These are phyloP conservation scores for Acanthamoeba triangularis DNA, from an alignment of 208 protist genomes.

Conservation along the genomic window DNA sequence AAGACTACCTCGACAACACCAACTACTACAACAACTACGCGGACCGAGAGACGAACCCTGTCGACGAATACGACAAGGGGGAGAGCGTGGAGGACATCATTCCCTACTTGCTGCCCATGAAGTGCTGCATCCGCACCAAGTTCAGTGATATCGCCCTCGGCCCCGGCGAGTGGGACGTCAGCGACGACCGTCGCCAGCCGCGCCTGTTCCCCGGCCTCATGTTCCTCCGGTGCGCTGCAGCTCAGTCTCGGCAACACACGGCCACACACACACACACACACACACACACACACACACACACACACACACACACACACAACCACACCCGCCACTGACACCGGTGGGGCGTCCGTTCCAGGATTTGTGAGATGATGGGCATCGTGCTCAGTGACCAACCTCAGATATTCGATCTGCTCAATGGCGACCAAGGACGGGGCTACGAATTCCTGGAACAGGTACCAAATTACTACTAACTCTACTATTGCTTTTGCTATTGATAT, in stretches of 20 bases:
- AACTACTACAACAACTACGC: not conserved
- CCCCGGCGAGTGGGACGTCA: not conserved
- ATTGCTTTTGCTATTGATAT: not conserved
- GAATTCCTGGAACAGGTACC: conserved; percentile 43
- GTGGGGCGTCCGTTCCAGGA: conserved; percentile 3
- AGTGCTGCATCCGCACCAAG: conserved; percentile 29
- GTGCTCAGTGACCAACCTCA: not conserved
- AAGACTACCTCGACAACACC: not conserved
- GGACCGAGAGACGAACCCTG: not conserved
- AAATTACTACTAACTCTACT: no score
- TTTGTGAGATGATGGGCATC: conserved; percentile 63
- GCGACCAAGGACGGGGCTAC: not conserved
- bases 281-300: no score
- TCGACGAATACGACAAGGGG: conserved; percentile 8
- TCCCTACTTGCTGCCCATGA: conserved; percentile 19
- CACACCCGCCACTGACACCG: no score
- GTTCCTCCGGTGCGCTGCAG: not conserved
- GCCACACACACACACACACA: no score
- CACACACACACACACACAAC: no score
- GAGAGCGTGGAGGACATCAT: conserved; percentile 29
- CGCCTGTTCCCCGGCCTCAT: conserved; percentile 10
- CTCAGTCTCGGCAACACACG: no score
- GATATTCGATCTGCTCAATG: conserved; percentile 54
- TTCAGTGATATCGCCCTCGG: conserved; percentile 2
- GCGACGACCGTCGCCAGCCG: not conserved